Evolutionary conservation across 257 asterid species (phyloP), one percentile per base, ranked within the genome.

Genomic region (Solanum sejunctum): DNA sequence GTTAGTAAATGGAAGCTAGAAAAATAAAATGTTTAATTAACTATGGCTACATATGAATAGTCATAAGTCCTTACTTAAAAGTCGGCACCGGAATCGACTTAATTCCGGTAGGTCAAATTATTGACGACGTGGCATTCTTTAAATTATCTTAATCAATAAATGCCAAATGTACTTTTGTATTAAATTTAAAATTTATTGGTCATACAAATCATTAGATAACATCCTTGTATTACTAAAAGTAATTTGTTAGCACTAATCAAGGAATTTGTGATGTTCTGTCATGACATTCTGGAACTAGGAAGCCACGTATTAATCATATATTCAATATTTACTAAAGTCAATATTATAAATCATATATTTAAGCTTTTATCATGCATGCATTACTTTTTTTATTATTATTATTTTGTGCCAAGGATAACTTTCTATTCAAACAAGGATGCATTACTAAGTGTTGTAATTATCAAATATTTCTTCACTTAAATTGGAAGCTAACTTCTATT

Each of bases 21-120:
- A 77, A n/a, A 51, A 5, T 75, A 77, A 77, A 36, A 41, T 51
- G 63, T 77, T 77, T 26, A n/a, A 75, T 49, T 51, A 49, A 63
- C 39, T 26, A 77, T 26, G 82, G 82, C 23, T 51, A 58, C 39
- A 77, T 77, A 17, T 77, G 47, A 49, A 51, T 77, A 51, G 82
- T 77, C 82, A 15, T 51, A 51, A 77, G 52, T 77, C 82, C 82
- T 16, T 26, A 51, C 26, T 77, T 23, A 77, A 26, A 26, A 77
- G 82, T 77, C 82, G 82, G 82, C 82, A 77, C 82, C 82, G 63
- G 82, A 77, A 77, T 51, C 77, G 51, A 36, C 77, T 69, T 69
- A 16, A 36, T 16, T 36, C 77, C 15, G 51, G 51, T 36, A 36
- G 52, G 52, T 69, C 21, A 51, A 77, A 26, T 4, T 51, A 4